Evolutionary conservation across 768 basidiomycete species (phyloP).

Genomic region (Baorangia bicolor): DNA sequence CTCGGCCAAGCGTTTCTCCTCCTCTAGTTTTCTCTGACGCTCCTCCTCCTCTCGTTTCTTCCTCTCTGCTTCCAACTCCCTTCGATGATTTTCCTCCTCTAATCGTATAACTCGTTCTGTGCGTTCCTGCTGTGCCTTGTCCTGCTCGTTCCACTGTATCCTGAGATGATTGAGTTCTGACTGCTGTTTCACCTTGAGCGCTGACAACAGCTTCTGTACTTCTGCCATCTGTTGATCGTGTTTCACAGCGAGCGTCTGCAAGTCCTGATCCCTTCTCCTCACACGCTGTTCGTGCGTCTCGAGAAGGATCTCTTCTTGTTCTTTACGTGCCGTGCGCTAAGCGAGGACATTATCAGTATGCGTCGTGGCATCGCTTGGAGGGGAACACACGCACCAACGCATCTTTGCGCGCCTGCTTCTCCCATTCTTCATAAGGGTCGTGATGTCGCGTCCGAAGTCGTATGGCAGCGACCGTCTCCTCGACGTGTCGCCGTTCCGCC

Average conservation of each 20-base stretch:
- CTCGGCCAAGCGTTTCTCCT: slow-evolving; percentile 43
- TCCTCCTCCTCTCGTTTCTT: slow-evolving; percentile 50
- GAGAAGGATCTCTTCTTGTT: slow-evolving; percentile 21
- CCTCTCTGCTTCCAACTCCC: slow-evolving; percentile 55
- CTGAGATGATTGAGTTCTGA: slow-evolving; percentile 45
- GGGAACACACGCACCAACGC: slow-evolving; percentile 39
- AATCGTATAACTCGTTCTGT: slow-evolving; percentile 61
- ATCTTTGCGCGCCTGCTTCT: slow-evolving; percentile 46
- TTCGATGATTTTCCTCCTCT: slow-evolving; percentile 60
- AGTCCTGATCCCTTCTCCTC: slow-evolving; percentile 8
- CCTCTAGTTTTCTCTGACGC: slow-evolving; percentile 46
- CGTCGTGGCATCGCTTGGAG: too few relatives aligned
- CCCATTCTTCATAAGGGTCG: slow-evolving; percentile 53
- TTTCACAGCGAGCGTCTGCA: slow-evolving; percentile 36
- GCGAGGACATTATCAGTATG: neutral
- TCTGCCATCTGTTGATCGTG: slow-evolving; percentile 54
- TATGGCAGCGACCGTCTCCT: slow-evolving; percentile 48
- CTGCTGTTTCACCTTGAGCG: slow-evolving; percentile 44
- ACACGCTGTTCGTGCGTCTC: slow-evolving; percentile 18
- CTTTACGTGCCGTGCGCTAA: slow-evolving; percentile 41
- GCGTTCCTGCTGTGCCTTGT: slow-evolving; percentile 48
- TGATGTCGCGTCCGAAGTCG: slow-evolving; percentile 42
- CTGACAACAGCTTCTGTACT: slow-evolving; percentile 45
- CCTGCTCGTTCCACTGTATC: slow-evolving; percentile 45
- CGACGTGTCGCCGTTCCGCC: slow-evolving; percentile 36